Evolutionary conservation across 148 eudicot genomes (phyloP), one percentile per base, ranked within the genome.

Genomic region (Rhododendron kiyosumense): DNA sequence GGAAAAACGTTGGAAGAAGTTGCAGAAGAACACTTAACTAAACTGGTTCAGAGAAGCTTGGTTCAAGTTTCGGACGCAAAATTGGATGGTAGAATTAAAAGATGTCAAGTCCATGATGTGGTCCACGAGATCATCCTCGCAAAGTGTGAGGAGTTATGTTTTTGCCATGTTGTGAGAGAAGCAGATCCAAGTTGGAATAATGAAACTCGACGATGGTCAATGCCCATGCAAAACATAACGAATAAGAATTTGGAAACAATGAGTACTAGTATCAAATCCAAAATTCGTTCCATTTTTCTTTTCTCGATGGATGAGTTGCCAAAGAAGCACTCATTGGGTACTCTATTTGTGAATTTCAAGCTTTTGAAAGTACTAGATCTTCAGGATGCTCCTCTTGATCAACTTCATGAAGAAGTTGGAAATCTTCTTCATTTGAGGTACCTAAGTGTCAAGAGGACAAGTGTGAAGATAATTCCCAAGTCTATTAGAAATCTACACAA

Each of bases 1-100:
- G 78, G 57, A 0, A 69, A 30, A 65, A 48, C 54, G 10, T 41
- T 65, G 30, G 85, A 83, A 65, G 79, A 83, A 69, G 65, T 83
- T 71, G 85, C 63, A 22, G 85, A 65, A 45, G 78, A 71, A 18
- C 51, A 83, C 78, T 65, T 83, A 17, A 71, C 36, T 32, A 79
- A 83, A 17, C 78, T 83, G 1, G 14, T 71, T 0, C 28, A 28
- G 10, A 67, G 85, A 83, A 71, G n/a, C 41, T 30, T 83, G 79
- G 49, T 83, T 83, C 41, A 67, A 46, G 63, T 69, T 24, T 41
- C 85, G 1, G 0, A 3, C 13, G 28, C 5, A 8, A 30, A 38
- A 20, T 3, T 0, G 0, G 59, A 67, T 67, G 85, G 85, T 11
- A 83, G 75, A 45, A 48, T 59, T n/a, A 63, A 10, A n/a, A 67